phyloP scores from a whole-genome alignment of 75 land plant genomes.

The Azolla pinnata region DNA sequence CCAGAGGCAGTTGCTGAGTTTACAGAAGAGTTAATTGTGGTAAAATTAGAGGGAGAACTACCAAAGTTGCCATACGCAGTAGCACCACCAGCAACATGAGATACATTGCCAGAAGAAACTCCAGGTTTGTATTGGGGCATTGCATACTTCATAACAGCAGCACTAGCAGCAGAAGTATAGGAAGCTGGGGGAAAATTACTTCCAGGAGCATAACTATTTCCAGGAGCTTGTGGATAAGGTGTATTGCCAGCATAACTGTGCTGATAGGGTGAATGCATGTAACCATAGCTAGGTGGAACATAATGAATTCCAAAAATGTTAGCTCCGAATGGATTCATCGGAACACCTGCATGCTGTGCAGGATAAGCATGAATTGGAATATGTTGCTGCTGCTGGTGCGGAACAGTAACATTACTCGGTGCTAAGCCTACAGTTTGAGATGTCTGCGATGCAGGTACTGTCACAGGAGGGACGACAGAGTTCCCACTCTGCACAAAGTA shows the following conservation, averaged over 20 bases:
- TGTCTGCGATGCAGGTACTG: constrained; percentile 3
- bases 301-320: constrained; percentile 29
- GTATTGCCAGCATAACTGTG: constrained; percentile 16
- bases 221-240: constrained; percentile 18
- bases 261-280: constrained; percentile 25
- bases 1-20: constrained; percentile 39
- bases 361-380: constrained; percentile 26
- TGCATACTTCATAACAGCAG: constrained; percentile 21
- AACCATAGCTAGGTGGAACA: constrained; percentile 23
- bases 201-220: constrained; percentile 11
- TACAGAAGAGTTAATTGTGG: constrained; percentile 39
- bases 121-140: constrained; percentile 34
- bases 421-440: constrained; percentile 21
- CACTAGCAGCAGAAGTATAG: constrained; percentile 14
- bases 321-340: constrained; percentile 12
- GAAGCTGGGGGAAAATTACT: constrained; percentile 19
- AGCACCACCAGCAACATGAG: constrained; percentile 37
- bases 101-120: constrained; percentile 13
- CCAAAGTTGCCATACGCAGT: constrained; percentile 55
- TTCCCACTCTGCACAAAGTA: constrained; percentile 11
- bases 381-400: constrained; percentile 22
- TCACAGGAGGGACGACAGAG: constrained; percentile 7
- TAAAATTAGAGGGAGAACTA: constrained; percentile 48
- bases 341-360: constrained; percentile 22
- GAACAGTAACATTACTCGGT: constrained; percentile 14